phyloP scores from a whole-genome alignment of 345 rosid genomes.

The Trapa bicornis region DNA sequence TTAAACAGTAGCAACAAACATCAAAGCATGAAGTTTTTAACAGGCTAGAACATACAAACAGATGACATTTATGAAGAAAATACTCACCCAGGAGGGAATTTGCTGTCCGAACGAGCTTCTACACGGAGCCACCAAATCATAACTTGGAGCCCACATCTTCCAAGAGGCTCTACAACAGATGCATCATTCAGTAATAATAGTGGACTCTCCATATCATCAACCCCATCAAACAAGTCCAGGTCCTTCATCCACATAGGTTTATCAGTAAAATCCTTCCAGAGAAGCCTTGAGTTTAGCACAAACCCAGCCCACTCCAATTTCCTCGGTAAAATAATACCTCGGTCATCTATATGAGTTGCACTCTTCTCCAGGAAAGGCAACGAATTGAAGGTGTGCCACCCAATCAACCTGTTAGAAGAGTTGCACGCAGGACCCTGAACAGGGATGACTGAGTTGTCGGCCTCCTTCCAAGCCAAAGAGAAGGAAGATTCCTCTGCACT shows the following conservation, averaged over 20 bases:
- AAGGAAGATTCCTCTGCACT: conserved; percentile 33
- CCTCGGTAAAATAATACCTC: conserved; percentile 68
- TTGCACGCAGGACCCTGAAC: conserved; percentile 99
- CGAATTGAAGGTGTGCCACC: conserved; percentile 81
- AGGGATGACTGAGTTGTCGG: conserved; percentile 35
- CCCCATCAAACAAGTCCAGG: conserved; percentile 30
- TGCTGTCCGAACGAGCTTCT: conserved; percentile 99
- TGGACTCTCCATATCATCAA: conserved; percentile 59
- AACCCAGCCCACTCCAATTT: conserved; percentile 97
- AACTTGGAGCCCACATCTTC: conserved; percentile 86
- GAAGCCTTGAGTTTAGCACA: conserved; percentile 74
- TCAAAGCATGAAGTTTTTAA: not conserved
- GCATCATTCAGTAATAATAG: conserved; percentile 56
- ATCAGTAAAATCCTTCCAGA: conserved; percentile 64
- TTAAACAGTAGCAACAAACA: not conserved
- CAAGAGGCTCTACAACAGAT: conserved; percentile 80
- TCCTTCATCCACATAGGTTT: conserved; percentile 76
- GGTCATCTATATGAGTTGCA: conserved; percentile 65
- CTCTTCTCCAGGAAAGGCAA: conserved; percentile 48
- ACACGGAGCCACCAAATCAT: conserved; percentile 99
- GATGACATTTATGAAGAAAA: not conserved
- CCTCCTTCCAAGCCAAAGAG: conserved; percentile 17
- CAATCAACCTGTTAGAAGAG: conserved; percentile 45
- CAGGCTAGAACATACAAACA: not conserved
- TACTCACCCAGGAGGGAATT: conserved; percentile 84